These are phyloP conservation scores for Akebia trifoliata DNA, from an alignment of 164 flowering plant species.

Conservation along the genomic window DNA sequence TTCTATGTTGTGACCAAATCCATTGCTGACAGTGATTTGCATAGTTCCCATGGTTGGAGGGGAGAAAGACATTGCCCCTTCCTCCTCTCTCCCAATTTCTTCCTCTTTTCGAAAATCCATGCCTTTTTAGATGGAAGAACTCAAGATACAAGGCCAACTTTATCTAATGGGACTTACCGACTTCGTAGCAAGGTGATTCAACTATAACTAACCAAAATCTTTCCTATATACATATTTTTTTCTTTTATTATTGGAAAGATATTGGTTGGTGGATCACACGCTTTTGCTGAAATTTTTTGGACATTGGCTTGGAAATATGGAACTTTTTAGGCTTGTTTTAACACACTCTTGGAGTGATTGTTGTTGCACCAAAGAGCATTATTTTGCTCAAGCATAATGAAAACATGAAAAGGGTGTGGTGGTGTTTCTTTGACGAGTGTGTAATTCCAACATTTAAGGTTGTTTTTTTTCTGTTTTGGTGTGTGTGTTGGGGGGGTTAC, in stretches of 20 bases:
- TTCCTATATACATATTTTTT: slow-evolving; percentile 26
- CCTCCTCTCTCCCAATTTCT: slow-evolving; percentile 46
- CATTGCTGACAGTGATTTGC: slow-evolving; percentile 68
- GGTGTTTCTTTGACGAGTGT: no score
- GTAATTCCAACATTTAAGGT: no score
- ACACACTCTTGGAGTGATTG: slow-evolving; percentile 7
- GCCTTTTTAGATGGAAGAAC: no score
- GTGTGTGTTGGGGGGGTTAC: no score
- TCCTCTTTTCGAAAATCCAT: slow-evolving; percentile 18
- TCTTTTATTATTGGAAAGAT: slow-evolving; percentile 11
- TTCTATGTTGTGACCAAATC: slow-evolving; percentile 74
- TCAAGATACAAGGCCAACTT: not conserved
- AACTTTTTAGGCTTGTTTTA: slow-evolving; percentile 8
- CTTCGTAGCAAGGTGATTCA: slow-evolving; percentile 25
- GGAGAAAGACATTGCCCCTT: slow-evolving; percentile 41
- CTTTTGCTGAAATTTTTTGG: slow-evolving; percentile 32
- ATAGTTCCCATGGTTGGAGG: slow-evolving; percentile 49
- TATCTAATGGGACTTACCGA: not conserved
- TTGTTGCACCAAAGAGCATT: not conserved
- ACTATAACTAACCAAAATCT: slow-evolving; percentile 45
- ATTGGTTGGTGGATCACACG: slow-evolving; percentile 49
- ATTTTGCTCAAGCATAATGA: no score
- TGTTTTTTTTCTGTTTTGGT: no score
- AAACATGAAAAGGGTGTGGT: no score
- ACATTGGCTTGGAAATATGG: not conserved